phyloP scores from a whole-genome alignment of 495 filamentous ascomycete genomes.

The Massariosphaeria phaeospora region DNA sequence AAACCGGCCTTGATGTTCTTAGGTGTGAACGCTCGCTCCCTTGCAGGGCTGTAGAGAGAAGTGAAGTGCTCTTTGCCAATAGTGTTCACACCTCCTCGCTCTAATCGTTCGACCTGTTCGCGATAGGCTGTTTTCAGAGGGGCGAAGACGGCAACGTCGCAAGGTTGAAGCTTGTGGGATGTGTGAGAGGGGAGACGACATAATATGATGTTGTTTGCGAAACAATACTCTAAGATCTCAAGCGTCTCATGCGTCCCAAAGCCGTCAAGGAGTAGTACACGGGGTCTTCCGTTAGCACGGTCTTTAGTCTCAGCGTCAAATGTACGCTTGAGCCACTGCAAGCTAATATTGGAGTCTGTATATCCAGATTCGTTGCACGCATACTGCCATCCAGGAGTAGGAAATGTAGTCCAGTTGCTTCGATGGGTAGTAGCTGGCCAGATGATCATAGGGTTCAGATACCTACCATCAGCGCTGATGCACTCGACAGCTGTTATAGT shows the following conservation, averaged over 20 bases:
- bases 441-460: constrained; percentile 34
- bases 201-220: neutral
- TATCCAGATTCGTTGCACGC: neutral
- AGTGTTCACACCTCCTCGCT: neutral
- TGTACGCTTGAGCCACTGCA: constrained; percentile 1
- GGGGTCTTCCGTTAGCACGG: neutral
- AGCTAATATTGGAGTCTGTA: constrained; percentile 8
- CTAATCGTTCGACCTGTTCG: neutral
- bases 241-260: neutral
- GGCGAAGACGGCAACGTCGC: neutral
- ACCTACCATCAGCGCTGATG: constrained; percentile 36
- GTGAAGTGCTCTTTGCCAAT: neutral
- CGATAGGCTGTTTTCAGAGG: neutral
- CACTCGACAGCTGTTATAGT: constrained; percentile 40
- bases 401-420: neutral
- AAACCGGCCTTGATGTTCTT: constrained; percentile 1
- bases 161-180: neutral
- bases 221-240: neutral
- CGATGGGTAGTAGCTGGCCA: constrained; percentile 40
- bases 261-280: neutral
- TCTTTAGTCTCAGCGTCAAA: constrained; percentile 8
- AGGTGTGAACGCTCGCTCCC: neutral
- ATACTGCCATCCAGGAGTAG: neutral
- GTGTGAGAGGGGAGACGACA: neutral
- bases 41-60: neutral